Evolutionary conservation across 768 basidiomycete species (phyloP), one percentile per base, ranked within the genome.

Genomic region (Megacollybia marginata): DNA sequence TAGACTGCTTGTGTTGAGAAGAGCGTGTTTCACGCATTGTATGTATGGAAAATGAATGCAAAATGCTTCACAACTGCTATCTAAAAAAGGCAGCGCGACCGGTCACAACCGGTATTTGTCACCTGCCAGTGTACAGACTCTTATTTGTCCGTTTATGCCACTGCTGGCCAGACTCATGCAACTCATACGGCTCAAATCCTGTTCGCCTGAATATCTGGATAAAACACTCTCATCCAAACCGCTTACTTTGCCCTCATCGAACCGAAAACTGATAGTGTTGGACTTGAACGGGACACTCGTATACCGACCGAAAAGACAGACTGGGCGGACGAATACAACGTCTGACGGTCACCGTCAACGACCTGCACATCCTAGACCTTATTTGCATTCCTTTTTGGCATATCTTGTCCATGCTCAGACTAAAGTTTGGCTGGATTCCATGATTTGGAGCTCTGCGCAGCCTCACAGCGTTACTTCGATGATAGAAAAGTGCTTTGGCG

Each of bases 371-470:
- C 79, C 76, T 2, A 72, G 88, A 13, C 85, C 88, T 0, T 92
- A 83, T 62, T 70, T 90, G 56, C 50, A 64, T 5, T 62, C 82
- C 1, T 86, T 91, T 56, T 59, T 72, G 4, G 62, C 72, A 2
- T 91, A 85, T 58, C 64, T 90, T 2, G 82, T 88, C 55, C 78
- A 82, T 45, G 65, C 74, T 0, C 55, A 69, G 15, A 88, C 82
- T n/a, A 69, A 65, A 33, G 57, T 58, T 12, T 89, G 87, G 85
- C 72, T 91, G 16, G 86, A 90, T 51, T 82, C 85, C 4, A 92
- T 92, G 85, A 77, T 93, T 4, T 93, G 90, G 90, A 88, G 85
- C 59, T 88, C 85, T 2, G 90, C 90, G 4, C 87, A 90, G 59
- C 87, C 88, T 2, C 82, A 83, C 46, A 88, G 79, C 59, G 89